Evolutionary conservation across 164 flowering plant species (phyloP).

Genomic region (Tetrastigma voinierianum): DNA sequence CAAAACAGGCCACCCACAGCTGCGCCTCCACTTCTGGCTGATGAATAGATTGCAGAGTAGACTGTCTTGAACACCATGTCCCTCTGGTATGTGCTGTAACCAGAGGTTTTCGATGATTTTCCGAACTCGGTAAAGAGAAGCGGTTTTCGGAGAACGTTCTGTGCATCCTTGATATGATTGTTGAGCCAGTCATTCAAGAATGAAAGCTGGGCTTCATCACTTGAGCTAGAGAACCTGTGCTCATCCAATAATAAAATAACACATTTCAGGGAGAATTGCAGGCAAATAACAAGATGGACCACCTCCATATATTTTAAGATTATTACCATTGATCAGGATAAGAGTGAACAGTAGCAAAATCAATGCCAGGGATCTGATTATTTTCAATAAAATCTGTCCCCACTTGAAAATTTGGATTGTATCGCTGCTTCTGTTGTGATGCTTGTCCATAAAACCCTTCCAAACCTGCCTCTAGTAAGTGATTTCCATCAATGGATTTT

Average conservation of each 20-base stretch:
- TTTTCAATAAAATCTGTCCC: slow-evolving; percentile 82
- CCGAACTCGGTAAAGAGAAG: slow-evolving; percentile 74
- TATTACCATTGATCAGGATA: slow-evolving; percentile 79
- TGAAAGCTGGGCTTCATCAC: slow-evolving; percentile 47
- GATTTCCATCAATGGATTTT: slow-evolving; percentile 70
- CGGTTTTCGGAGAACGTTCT: slow-evolving; percentile 57
- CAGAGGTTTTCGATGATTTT: slow-evolving; percentile 47
- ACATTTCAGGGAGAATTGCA: background rate
- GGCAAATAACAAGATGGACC: background rate
- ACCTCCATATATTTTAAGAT: background rate
- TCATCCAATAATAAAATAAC: background rate
- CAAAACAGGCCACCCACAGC: slow-evolving; percentile 78
- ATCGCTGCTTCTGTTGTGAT: slow-evolving; percentile 31
- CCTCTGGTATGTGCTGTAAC: slow-evolving; percentile 40
- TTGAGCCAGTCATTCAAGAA: slow-evolving; percentile 63
- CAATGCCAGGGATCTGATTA: slow-evolving; percentile 58
- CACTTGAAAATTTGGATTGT: slow-evolving; percentile 43
- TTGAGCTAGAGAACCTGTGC: slow-evolving; percentile 58
- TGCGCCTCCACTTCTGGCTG: slow-evolving; percentile 67
- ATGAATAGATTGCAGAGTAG: slow-evolving; percentile 52
- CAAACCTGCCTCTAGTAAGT: slow-evolving; percentile 68
- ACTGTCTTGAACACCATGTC: slow-evolving; percentile 47
- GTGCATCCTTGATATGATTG: slow-evolving; percentile 63
- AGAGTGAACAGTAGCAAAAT: slow-evolving; percentile 78
- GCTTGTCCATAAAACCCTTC: slow-evolving; percentile 79